Base-by-base conservation (phyloP, 129 eudicot species). In the Rutidosis leptorrhynchoides region DNA sequence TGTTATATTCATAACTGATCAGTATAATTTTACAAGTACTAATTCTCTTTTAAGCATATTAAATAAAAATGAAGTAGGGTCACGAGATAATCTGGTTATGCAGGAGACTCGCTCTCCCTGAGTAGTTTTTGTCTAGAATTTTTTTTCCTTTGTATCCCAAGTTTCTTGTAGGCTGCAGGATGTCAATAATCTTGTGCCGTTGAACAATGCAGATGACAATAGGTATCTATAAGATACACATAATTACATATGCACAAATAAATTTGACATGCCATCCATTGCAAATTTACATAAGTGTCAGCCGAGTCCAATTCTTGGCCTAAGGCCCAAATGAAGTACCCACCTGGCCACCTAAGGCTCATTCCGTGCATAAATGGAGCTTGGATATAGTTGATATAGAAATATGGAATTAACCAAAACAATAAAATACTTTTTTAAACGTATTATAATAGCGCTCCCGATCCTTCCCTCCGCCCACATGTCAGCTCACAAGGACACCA, bases 301-400 rank as follows among this genome's bases (percentile, higher is more conserved):
- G 11, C 33, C 80, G 76, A 76, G 12, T 69, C 42, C 48, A 48
- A 19, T 54, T 76, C 80, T 17, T 53, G 55, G 45, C 71, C 71
- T 10, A 69, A 24, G 37, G 76, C 80, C 80, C 80, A 76, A 32
- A 76, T 54, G 60, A 69, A 76, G 55, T n/a, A n/a, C n/a, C n/a
- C n/a, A n/a, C n/a, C n/a, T n/a, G n/a, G n/a, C n/a, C n/a, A n/a
- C n/a, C n/a, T n/a, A n/a, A n/a, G n/a, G n/a, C n/a, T n/a, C n/a
- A n/a, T n/a, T n/a, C n/a, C n/a, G n/a, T n/a, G n/a, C n/a, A n/a
- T n/a, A n/a, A n/a, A n/a, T n/a, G n/a, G n/a, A n/a, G n/a, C n/a
- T n/a, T n/a, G n/a, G n/a, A n/a, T n/a, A n/a, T n/a, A n/a, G n/a
- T n/a, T n/a, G n/a, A n/a, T n/a, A n/a, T n/a, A n/a, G n/a, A n/a